Conservation (phyloP, 352 stramenopile species). For the Achlya hypogyna region DNA sequence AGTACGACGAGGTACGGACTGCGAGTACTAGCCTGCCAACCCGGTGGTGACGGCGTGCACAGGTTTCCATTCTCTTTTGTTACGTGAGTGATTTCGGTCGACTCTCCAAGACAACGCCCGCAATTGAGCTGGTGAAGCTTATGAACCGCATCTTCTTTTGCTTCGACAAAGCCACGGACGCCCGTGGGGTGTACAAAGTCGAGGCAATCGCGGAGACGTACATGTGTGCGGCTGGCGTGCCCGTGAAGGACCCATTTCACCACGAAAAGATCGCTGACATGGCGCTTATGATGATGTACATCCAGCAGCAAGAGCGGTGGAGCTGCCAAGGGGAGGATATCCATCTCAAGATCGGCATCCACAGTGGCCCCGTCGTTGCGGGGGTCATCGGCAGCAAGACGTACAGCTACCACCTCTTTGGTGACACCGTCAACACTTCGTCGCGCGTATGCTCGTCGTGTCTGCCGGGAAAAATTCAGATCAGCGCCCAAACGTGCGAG, state of each 20-base stretch:
- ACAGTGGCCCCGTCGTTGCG: constrained; percentile 26
- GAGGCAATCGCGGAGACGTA: constrained; percentile 26
- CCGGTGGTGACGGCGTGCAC: neutral
- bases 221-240: constrained; percentile 22
- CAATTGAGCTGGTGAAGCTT: constrained; percentile 20
- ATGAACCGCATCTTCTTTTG: constrained; percentile 24
- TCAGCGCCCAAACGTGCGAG: constrained; percentile 45
- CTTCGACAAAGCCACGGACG: constrained; percentile 22
- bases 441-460: constrained; percentile 51
- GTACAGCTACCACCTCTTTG: constrained; percentile 36
- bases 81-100: constrained; percentile 30
- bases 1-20: constrained; percentile 39
- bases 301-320: constrained; percentile 11
- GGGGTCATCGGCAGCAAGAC: constrained; percentile 30
- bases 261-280: constrained; percentile 30
- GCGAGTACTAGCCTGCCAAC: neutral
- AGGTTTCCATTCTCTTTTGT: constrained; percentile 31
- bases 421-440: constrained; percentile 34
- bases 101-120: constrained; percentile 14
- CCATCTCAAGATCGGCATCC: constrained; percentile 27
- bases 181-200: constrained; percentile 23
- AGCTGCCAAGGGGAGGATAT: constrained; percentile 50
- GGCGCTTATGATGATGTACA: constrained; percentile 23
- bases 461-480: constrained; percentile 53
- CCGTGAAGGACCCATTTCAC: constrained; percentile 51